A percentile compares a stretch with the other conserved stretches of the same genome.
phyloP scores from a whole-genome alignment of 2,329 filamentous ascomycete species.

The Aureobasidium musti region DNA sequence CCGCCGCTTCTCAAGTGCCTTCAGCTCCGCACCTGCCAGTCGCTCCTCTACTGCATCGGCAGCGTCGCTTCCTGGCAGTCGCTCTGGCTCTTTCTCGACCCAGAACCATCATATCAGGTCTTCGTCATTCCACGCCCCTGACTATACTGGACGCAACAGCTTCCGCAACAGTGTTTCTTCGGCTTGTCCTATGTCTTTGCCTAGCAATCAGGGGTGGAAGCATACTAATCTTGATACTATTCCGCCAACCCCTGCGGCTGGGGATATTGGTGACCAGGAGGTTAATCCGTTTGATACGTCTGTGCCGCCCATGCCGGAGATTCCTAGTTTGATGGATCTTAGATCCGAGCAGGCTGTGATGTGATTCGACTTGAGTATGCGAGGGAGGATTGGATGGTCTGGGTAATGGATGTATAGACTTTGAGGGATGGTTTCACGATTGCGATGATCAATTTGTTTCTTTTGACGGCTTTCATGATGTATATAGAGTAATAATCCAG shows the following conservation, averaged over 20 bases:
- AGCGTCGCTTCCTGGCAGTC: conserved; percentile 17
- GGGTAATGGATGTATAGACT: background rate
- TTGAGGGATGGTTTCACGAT: background rate
- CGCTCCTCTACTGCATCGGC: conserved; percentile 35
- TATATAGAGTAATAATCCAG: background rate
- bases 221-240: conserved; percentile 44
- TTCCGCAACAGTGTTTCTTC: conserved; percentile 43
- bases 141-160: conserved; percentile 41
- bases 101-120: background rate
- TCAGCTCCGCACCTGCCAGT: conserved; percentile 31
- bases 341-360: conserved; percentile 22
- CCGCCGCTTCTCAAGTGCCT: conserved; percentile 41
- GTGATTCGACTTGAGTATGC: background rate
- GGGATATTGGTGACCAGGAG: conserved; percentile 35
- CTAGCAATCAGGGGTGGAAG: conserved; percentile 32
- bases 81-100: background rate
- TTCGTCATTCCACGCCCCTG: conserved; percentile 26
- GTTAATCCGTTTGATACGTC: conserved; percentile 45
- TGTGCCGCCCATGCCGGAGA: conserved; percentile 33
- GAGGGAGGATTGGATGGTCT: background rate
- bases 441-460: background rate
- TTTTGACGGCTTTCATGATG: background rate
- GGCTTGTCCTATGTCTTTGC: conserved; percentile 46
- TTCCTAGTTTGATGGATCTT: background rate
- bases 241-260: conserved; percentile 45